phyloP scores from a whole-genome alignment of 805 yeast genomes.

The Clavispora phyllophila region DNA sequence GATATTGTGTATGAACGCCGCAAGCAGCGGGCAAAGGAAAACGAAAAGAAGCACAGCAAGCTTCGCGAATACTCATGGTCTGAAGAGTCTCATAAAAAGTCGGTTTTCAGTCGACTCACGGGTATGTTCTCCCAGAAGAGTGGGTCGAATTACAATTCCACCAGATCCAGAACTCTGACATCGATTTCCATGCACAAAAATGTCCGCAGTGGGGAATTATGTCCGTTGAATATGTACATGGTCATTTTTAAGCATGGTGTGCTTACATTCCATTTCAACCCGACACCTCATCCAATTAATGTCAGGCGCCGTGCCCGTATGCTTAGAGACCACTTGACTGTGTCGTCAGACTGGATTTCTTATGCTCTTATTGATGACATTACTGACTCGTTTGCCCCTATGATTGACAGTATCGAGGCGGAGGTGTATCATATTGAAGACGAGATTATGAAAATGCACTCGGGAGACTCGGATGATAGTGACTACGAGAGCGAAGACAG shows the following conservation, averaged over 20 bases:
- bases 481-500: conserved; percentile 20
- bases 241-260: conserved; percentile 90
- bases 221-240: conserved; percentile 88
- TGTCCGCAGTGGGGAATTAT: conserved; percentile 54
- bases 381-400: conserved; percentile 95
- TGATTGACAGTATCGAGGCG: conserved; percentile 89
- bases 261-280: conserved; percentile 86
- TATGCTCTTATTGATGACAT: conserved; percentile 95
- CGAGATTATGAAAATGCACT: conserved; percentile 81
- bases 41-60: conserved; percentile 35
- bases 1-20: conserved; percentile 69
- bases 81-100: neutral
- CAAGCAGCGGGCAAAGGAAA: conserved; percentile 45
- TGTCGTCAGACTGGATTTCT: conserved; percentile 94
- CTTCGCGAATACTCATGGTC: conserved; percentile 25
- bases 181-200: conserved; percentile 21
- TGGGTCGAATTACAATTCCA: neutral
- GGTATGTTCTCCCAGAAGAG: neutral
- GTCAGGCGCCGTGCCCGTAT: conserved; percentile 91
- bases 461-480: conserved; percentile 44
- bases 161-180: neutral
- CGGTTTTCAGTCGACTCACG: neutral
- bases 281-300: conserved; percentile 94
- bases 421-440: conserved; percentile 96
- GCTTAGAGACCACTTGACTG: conserved; percentile 80